Evolutionary conservation across 768 basidiomycete genomes (phyloP).

Genomic region (Sutorius australiensis): DNA sequence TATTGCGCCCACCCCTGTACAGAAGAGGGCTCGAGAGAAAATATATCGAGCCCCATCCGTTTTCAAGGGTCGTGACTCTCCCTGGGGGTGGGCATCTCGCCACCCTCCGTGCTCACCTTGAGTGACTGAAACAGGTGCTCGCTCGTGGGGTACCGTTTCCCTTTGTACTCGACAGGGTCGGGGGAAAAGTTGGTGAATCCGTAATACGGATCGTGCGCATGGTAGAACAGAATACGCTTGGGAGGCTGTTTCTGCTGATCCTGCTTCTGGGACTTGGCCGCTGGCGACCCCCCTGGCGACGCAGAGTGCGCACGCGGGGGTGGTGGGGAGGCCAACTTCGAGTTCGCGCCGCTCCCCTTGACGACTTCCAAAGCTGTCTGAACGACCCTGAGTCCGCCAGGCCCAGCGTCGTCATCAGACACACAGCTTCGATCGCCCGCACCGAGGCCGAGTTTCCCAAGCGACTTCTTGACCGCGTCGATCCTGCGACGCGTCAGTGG

Average conservation of each 20-base stretch:
- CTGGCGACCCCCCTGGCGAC: slow-evolving; percentile 11
- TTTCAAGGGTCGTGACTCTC: too few species aligned
- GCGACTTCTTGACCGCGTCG: slow-evolving; percentile 29
- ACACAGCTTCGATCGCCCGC: slow-evolving; percentile 28
- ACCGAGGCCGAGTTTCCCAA: slow-evolving; percentile 21
- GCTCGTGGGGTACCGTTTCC: slow-evolving; percentile 41
- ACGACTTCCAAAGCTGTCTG: slow-evolving; percentile 26
- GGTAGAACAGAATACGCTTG: slow-evolving; percentile 32
- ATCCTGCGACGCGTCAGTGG: slow-evolving; percentile 26
- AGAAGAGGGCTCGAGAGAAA: not conserved
- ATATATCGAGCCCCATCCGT: not conserved
- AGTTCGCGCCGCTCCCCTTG: slow-evolving; percentile 6
- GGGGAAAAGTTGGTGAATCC: slow-evolving; percentile 45
- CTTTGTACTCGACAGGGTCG: slow-evolving; percentile 37
- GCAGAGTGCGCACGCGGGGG: slow-evolving; percentile 23
- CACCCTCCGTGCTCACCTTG: slow-evolving; percentile 28
- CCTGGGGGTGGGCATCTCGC: not conserved
- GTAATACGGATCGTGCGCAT: slow-evolving; percentile 32
- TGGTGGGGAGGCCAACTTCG: not conserved
- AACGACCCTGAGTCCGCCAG: slow-evolving; percentile 22
- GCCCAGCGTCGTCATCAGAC: slow-evolving; percentile 26
- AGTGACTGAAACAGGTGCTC: slow-evolving; percentile 48
- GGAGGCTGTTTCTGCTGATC: slow-evolving; percentile 9
- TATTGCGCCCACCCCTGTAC: slow-evolving; percentile 6
- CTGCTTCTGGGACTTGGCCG: slow-evolving; percentile 7